phyloP scores from a whole-genome alignment of 1,139 yeast genomes.

The Pichia sp. region DNA sequence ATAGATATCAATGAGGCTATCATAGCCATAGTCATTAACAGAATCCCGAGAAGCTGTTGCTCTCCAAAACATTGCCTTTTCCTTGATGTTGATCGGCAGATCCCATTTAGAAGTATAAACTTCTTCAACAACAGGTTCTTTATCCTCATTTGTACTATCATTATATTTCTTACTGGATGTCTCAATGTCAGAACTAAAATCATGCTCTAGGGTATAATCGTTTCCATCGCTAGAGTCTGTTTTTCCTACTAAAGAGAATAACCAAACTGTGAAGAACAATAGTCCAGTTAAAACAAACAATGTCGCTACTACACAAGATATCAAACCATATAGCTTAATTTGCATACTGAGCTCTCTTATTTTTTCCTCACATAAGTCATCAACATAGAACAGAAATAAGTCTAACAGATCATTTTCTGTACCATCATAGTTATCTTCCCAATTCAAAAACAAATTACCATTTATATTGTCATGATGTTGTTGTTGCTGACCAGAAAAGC shows the following conservation, averaged over 20 bases:
- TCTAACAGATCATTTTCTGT: slow-evolving; percentile 9
- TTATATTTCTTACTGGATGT: too few relatives aligned
- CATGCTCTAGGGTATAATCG: neutral
- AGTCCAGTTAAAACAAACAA: neutral
- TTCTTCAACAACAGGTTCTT: neutral
- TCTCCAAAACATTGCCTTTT: slow-evolving; percentile 9
- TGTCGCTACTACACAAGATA: neutral
- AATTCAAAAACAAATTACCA: neutral
- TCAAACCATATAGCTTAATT: slow-evolving; percentile 7
- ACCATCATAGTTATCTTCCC: neutral
- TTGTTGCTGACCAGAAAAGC: neutral
- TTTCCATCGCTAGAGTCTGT: neutral
- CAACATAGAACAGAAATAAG: slow-evolving; percentile 11
- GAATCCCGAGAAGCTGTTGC: neutral
- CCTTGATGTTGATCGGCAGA: slow-evolving; percentile 1
- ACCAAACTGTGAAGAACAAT: neutral
- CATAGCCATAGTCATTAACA: neutral
- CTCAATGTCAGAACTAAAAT: neutral
- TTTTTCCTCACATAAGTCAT: slow-evolving; percentile 13
- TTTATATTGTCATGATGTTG: neutral
- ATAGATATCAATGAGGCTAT: slow-evolving; percentile 7
- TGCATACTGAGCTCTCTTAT: slow-evolving; percentile 5
- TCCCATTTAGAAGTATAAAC: slow-evolving; percentile 3
- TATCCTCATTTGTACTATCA: too few relatives aligned
- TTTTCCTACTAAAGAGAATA: neutral